phyloP scores from a whole-genome alignment of 768 basidiomycete species.

The Lentinula aciculospora region DNA sequence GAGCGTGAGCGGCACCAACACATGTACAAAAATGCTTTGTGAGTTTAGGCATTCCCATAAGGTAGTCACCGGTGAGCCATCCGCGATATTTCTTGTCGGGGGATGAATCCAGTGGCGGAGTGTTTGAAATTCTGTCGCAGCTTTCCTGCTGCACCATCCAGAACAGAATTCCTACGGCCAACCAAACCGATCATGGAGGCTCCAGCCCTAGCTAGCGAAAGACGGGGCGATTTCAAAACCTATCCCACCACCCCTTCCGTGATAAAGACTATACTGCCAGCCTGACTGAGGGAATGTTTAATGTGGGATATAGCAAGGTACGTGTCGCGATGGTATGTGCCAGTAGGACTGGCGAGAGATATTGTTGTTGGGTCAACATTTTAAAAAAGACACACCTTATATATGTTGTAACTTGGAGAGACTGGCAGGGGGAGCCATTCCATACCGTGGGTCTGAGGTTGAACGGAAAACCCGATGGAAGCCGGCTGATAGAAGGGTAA shows the following conservation, averaged over 20 bases:
- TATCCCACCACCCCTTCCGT: conserved; percentile 1
- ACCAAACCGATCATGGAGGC: neutral
- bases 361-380: neutral
- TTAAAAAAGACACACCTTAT: neutral
- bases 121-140: neutral
- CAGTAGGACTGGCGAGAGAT: neutral
- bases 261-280: neutral
- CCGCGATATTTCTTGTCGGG: neutral
- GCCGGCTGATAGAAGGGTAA: too few relatives aligned
- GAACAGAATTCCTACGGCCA: neutral
- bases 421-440: too few relatives aligned
- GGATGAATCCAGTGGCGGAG: neutral
- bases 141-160: neutral
- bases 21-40: neutral
- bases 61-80: neutral
- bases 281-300: neutral
- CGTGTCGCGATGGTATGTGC: neutral
- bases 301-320: neutral
- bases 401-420: too few relatives aligned
- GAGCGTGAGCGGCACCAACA: neutral
- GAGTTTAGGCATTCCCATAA: neutral
- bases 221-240: conserved; percentile 2
- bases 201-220: neutral
- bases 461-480: too few relatives aligned
- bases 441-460: too few relatives aligned